A percentile compares a stretch with the other conserved stretches of the same genome.
phyloP scores from a whole-genome alignment of 352 stramenopile genomes.

The Phytophthora meadii region DNA sequence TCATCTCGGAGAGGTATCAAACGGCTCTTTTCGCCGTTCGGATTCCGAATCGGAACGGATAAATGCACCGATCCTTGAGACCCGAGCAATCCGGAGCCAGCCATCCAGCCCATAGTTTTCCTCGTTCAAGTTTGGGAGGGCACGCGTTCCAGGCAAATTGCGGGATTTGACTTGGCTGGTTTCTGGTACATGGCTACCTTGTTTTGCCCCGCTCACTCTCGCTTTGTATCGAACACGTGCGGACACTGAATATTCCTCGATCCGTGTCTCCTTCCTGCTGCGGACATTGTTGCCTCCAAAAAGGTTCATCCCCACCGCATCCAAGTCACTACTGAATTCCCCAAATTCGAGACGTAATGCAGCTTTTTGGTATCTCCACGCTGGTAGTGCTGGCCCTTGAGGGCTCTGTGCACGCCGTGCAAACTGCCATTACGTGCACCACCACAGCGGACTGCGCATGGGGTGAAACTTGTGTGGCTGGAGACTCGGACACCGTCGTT shows the following conservation, averaged over 20 bases:
- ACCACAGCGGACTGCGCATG: slow-evolving; percentile 70
- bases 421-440: slow-evolving; percentile 55
- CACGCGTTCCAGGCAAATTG: slow-evolving; percentile 27
- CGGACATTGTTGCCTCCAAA: not conserved
- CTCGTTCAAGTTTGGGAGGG: slow-evolving; percentile 5
- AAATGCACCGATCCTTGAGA: not conserved
- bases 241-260: slow-evolving; percentile 21
- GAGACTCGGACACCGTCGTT: slow-evolving; percentile 60
- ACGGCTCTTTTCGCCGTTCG: slow-evolving; percentile 27
- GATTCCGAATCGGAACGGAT: not conserved
- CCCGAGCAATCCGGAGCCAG: slow-evolving; percentile 13
- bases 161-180: slow-evolving; percentile 31
- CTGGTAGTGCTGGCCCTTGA: slow-evolving; percentile 21
- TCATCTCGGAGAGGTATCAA: slow-evolving; percentile 20
- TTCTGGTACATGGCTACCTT: slow-evolving; percentile 25
- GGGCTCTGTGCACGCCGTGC: slow-evolving; percentile 17
- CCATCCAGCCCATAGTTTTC: slow-evolving; percentile 7
- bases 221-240: slow-evolving; percentile 31
- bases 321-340: slow-evolving; percentile 29
- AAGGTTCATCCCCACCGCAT: not conserved
- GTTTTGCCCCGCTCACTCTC: slow-evolving; percentile 21
- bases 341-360: slow-evolving; percentile 15
- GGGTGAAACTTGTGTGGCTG: slow-evolving; percentile 77
- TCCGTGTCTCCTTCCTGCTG: slow-evolving; percentile 29
- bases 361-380: slow-evolving; percentile 17